Base-by-base conservation (phyloP, 306 rosid genomes). In the Begonia masoniana region DNA sequence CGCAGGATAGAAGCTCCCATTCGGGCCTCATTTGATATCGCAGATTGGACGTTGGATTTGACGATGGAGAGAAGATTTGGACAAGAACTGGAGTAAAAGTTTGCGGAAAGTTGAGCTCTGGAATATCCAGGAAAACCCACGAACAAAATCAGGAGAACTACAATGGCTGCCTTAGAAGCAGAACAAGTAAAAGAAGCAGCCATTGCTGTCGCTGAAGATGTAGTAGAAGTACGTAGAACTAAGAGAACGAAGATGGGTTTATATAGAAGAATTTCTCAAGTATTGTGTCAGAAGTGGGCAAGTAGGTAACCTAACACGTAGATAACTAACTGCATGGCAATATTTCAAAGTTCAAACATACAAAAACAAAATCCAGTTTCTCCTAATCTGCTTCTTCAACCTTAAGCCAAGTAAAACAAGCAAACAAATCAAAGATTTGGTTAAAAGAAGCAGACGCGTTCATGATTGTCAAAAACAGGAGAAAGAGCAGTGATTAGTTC, bases 1-100 rank as follows among this genome's bases (percentile, higher is more conserved):
- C 97, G 97, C 10, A 89, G 84, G 58, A 89, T 75, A 50, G 97
- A 89, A 62, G 95, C 95, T n/a, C 95, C 97, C 88, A 82, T 89
- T 15, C 97, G 82, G 17, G 94, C 17, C 61, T 85, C 97, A 7
- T 75, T 89, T 1, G 58, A 13, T 17, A 89, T 67, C 6, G 91
- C 95, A 0, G 85, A 69, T 15, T 68, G 73, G 17, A 89, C 81
- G 0, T 62, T 58, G 49, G 69, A 52, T 61, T 68, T 80, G 39
- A 89, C 91, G 1, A 78, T 69, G 43, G 78, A 41, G 41, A 71
- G 45, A 58, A 89, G 78, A 2, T 65, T 62, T 1, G 95, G 97
- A 52, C 95, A 91, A 26, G 95, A 66, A 1, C 51, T 57, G 1
- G 60, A 74, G 68, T 85, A 85, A 47, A 71, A 81, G 12, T 57